Evolutionary conservation across 257 asterid genomes (phyloP).

Genomic region (Handroanthus guayacan): DNA sequence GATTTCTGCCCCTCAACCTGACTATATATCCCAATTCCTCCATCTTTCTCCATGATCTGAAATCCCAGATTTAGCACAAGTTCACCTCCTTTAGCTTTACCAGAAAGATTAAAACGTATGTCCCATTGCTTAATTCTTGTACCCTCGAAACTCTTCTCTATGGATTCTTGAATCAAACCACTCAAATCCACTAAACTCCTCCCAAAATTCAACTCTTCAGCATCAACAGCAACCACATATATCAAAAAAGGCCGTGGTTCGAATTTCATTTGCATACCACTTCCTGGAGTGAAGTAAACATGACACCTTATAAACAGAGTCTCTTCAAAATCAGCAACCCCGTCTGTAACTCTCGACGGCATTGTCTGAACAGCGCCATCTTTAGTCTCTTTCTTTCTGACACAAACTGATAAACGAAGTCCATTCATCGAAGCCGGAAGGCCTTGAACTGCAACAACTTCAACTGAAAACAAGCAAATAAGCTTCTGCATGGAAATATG

Average conservation of each 20-base stretch:
- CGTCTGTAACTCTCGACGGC: slow-evolving; percentile 88
- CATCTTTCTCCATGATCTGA: slow-evolving; percentile 98
- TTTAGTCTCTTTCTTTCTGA: slow-evolving; percentile 72
- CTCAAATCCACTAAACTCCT: slow-evolving; percentile 70
- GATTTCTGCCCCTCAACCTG: slow-evolving; percentile 63
- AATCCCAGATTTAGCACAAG: slow-evolving; percentile 83
- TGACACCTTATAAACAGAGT: slow-evolving; percentile 82
- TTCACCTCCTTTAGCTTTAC: slow-evolving; percentile 94
- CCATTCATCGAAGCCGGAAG: slow-evolving; percentile 91
- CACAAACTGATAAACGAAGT: slow-evolving; percentile 79
- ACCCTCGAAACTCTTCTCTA: slow-evolving; percentile 75
- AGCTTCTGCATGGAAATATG: slow-evolving; percentile 88
- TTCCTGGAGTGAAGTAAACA: slow-evolving; percentile 72
- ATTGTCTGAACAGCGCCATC: slow-evolving; percentile 87
- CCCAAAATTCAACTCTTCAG: slow-evolving; percentile 81
- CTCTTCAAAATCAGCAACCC: slow-evolving; percentile 92
- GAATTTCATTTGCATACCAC: slow-evolving; percentile 60
- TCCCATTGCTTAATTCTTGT: slow-evolving; percentile 81
- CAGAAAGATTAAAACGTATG: slow-evolving; percentile 54
- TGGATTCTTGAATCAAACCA: slow-evolving; percentile 72
- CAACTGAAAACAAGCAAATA: slow-evolving; percentile 85
- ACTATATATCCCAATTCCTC: slow-evolving; percentile 77
- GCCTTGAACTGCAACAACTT: slow-evolving; percentile 72
- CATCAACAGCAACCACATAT: slow-evolving; percentile 80
- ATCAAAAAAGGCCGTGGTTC: slow-evolving; percentile 83